phyloP scores from a whole-genome alignment of 2,329 filamentous ascomycete species.

The Madurella fahalii region DNA sequence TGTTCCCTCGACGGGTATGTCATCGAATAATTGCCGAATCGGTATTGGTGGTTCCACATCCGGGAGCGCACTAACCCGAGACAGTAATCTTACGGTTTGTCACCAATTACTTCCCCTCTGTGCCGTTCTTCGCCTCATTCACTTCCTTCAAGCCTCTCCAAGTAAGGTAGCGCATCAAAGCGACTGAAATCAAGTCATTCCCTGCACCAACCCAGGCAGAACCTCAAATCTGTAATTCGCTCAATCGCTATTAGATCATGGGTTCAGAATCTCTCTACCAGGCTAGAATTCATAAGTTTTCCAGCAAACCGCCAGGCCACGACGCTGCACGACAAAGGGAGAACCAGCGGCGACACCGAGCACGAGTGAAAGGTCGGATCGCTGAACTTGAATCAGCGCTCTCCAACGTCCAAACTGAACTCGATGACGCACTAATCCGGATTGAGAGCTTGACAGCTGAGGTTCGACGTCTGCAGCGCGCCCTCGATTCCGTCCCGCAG shows the following conservation, averaged over 20 bases:
- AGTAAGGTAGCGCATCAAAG: too few species aligned
- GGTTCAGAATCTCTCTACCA: neutral
- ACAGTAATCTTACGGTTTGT: constrained; percentile 21
- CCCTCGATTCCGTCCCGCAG: neutral
- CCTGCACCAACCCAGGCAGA: neutral
- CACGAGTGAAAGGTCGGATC: constrained; percentile 39
- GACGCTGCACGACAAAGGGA: constrained; percentile 41
- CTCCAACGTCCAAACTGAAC: constrained; percentile 15
- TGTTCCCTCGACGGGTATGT: constrained; percentile 3
- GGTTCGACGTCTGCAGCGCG: constrained; percentile 11
- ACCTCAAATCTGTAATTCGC: neutral
- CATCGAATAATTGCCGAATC: constrained; percentile 13
- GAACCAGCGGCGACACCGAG: constrained; percentile 49
- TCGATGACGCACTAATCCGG: constrained; percentile 22
- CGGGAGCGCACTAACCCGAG: constrained; percentile 7
- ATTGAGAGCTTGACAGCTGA: constrained; percentile 19
- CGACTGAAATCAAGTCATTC: neutral
- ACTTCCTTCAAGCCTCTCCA: neutral
- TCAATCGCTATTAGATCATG: neutral
- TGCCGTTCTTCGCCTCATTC: neutral
- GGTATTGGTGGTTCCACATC: neutral
- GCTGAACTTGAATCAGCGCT: constrained; percentile 35
- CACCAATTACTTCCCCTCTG: constrained; percentile 17
- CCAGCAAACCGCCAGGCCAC: constrained; percentile 29
- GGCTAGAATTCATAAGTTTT: constrained; percentile 27